phyloP scores from a whole-genome alignment of 768 basidiomycete species.

The Leccinellum rugosiceps region DNA sequence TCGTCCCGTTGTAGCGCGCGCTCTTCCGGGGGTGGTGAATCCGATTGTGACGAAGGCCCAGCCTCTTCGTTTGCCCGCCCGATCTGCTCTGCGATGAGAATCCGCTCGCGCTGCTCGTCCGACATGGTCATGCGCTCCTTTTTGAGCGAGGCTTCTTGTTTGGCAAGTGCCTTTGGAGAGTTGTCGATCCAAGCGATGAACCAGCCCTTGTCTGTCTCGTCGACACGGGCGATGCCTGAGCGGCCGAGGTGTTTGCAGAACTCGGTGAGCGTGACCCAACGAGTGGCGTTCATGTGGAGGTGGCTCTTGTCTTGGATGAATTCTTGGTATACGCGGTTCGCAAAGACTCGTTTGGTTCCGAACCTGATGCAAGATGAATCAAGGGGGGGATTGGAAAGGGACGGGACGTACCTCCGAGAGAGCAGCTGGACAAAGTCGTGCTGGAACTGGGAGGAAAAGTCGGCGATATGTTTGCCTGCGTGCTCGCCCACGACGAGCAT shows the following conservation, averaged over 20 bases:
- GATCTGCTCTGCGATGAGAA: slow-evolving; percentile 90
- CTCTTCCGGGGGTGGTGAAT: slow-evolving; percentile 45
- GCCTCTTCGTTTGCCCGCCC: slow-evolving; percentile 67
- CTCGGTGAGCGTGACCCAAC: slow-evolving; percentile 97
- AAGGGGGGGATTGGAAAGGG: neutral
- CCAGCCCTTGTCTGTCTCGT: slow-evolving; percentile 99
- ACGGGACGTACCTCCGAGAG: slow-evolving; percentile 62
- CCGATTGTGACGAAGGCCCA: slow-evolving; percentile 29
- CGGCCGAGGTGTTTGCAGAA: slow-evolving; percentile 89
- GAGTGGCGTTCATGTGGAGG: slow-evolving; percentile 97
- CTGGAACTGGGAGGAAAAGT: slow-evolving; percentile 88
- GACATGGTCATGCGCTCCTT: slow-evolving; percentile 89
- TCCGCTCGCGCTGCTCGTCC: slow-evolving; percentile 92
- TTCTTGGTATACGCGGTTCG: slow-evolving; percentile 96
- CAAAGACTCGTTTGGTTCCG: slow-evolving; percentile 91
- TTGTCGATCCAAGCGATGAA: slow-evolving; percentile 98
- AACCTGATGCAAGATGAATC: too few species aligned
- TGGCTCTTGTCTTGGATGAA: slow-evolving; percentile 93
- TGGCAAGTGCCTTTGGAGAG: slow-evolving; percentile 90
- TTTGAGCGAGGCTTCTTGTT: slow-evolving; percentile 83
- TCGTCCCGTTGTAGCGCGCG: slow-evolving; percentile 69
- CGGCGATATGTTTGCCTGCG: slow-evolving; percentile 87
- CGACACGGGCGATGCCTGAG: slow-evolving; percentile 82
- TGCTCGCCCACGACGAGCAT: slow-evolving; percentile 97
- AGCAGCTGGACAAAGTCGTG: slow-evolving; percentile 88